Percentiles rank a stretch among this genome's conserved stretches.
Conservation (phyloP, 2,329 filamentous ascomycete genomes). For the Acrodontium crateriforme region DNA sequence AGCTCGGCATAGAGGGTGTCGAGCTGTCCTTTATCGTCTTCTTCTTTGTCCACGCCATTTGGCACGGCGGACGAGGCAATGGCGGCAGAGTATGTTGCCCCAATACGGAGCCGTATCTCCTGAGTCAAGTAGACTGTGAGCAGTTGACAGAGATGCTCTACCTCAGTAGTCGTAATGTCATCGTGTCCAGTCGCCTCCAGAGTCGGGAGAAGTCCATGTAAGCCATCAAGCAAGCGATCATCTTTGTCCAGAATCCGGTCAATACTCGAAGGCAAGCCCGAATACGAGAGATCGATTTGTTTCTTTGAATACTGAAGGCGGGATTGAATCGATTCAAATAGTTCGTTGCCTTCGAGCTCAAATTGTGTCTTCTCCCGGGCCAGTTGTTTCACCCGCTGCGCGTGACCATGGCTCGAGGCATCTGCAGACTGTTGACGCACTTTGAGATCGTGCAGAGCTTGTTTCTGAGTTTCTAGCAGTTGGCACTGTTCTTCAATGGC, state of each 20-base stretch:
- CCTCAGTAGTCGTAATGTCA: constrained; percentile 33
- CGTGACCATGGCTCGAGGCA: constrained; percentile 1
- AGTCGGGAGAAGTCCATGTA: constrained; percentile 53
- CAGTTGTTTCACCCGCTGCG: constrained; percentile 9
- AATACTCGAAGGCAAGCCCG: constrained; percentile 37
- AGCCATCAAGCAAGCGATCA: constrained; percentile 49
- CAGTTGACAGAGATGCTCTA: constrained; percentile 41
- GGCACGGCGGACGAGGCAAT: constrained; percentile 2
- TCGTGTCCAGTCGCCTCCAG: constrained; percentile 36
- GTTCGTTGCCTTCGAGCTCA: constrained; percentile 24
- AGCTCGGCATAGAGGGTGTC: constrained; percentile 48
- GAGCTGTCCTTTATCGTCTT: constrained; percentile 10
- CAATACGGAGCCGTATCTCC: constrained; percentile 29
- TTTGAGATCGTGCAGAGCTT: constrained; percentile 43
- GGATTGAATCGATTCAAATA: constrained; percentile 16
- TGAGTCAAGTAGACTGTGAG: constrained; percentile 27
- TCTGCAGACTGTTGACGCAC: constrained; percentile 22
- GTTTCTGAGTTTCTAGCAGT: constrained; percentile 46
- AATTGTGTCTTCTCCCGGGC: constrained; percentile 29
- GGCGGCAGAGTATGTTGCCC: constrained; percentile 36
- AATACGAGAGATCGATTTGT: constrained; percentile 33
- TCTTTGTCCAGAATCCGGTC: constrained; percentile 37
- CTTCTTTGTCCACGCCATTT: background rate
- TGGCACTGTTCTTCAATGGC: constrained; percentile 52
- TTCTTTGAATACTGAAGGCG: constrained; percentile 31